A percentile compares a stretch with the other conserved stretches of the same genome.
Conservation (phyloP, 805 yeast species). For the Nakazawaea siamensis region DNA sequence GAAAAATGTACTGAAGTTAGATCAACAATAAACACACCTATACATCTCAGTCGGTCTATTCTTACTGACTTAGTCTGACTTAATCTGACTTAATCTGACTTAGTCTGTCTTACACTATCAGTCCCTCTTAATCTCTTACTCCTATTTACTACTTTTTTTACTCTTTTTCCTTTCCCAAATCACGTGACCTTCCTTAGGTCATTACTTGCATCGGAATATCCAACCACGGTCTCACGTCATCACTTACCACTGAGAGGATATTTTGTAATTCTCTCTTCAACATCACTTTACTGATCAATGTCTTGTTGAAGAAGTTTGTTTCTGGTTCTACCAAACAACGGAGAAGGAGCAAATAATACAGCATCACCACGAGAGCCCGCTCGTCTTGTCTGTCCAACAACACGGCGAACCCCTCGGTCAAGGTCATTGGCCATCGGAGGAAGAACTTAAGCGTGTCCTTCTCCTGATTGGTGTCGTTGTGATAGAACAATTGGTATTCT, state of each 20-base stretch:
- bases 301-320: not conserved
- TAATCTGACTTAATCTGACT: too few species aligned
- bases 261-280: constrained; percentile 1
- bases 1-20: too few species aligned
- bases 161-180: too few species aligned
- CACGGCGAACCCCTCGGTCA: not conserved
- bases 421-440: constrained; percentile 8
- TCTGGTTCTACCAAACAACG: not conserved
- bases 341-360: constrained; percentile 6
- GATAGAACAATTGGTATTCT: too few species aligned
- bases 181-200: too few species aligned
- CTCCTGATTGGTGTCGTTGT: too few species aligned
- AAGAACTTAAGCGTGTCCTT: not conserved
- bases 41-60: too few species aligned
- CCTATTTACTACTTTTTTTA: too few species aligned
- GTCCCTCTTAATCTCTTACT: too few species aligned
- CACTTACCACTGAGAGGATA: constrained; percentile 2
- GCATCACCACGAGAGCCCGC: constrained; percentile 6
- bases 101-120: too few species aligned
- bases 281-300: not conserved
- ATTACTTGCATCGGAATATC: constrained; percentile 2
- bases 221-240: constrained; percentile 3
- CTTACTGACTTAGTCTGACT: too few species aligned
- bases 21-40: too few species aligned
- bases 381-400: constrained; percentile 1